Evolutionary conservation across 192 early-diverging fungal species (phyloP).

Genomic region (Rhizoclosmatium globosum): DNA sequence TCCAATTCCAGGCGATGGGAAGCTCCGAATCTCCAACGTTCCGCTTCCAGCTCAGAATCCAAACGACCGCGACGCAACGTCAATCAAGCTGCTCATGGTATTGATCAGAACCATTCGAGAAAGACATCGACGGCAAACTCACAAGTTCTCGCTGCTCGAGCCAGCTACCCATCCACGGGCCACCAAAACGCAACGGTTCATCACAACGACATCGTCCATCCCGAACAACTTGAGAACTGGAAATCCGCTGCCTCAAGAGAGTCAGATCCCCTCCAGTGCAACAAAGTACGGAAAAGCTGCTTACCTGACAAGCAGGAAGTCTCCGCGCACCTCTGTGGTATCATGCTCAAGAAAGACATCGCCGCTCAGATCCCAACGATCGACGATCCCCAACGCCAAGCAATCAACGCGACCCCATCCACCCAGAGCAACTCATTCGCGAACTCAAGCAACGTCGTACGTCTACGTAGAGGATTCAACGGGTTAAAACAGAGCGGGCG

Average conservation of each 20-base stretch:
- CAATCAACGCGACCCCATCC: slow-evolving; percentile 37
- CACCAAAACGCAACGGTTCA: too few species aligned
- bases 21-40: too few species aligned
- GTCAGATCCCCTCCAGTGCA: background rate
- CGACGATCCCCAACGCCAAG: slow-evolving; percentile 43
- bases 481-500: slow-evolving; percentile 39
- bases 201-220: background rate
- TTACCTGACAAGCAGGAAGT: slow-evolving; percentile 8
- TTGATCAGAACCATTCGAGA: background rate
- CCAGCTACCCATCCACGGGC: background rate
- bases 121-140: background rate
- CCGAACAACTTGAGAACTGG: background rate
- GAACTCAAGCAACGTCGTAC: background rate
- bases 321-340: slow-evolving; percentile 36
- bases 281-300: slow-evolving; percentile 23
- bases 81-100: too few species aligned
- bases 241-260: background rate
- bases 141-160: too few species aligned
- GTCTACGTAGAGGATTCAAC: slow-evolving; percentile 21
- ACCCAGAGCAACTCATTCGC: slow-evolving; percentile 14
- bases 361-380: slow-evolving; percentile 44
- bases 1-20: background rate
- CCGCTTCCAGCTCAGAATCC: too few species aligned
- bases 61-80: too few species aligned
- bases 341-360: slow-evolving; percentile 32